phyloP scores from a whole-genome alignment of 2,329 filamentous ascomycete genomes.

The Colletotrichum cordylinicola region DNA sequence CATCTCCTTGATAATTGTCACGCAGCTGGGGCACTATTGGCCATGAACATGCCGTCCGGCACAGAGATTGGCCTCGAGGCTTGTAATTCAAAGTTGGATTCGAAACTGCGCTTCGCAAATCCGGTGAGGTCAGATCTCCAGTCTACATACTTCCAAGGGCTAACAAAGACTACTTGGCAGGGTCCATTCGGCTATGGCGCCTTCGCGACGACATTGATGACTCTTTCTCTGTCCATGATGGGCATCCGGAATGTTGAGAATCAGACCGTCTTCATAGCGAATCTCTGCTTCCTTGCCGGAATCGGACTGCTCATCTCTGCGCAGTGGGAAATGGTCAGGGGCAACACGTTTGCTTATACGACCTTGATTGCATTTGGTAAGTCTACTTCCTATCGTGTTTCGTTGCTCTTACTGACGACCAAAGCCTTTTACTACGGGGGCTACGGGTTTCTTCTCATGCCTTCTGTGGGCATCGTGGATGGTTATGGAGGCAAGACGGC shows the following conservation, averaged over 20 bases:
- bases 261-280: neutral
- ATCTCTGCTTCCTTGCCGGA: neutral
- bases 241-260: neutral
- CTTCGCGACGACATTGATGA: neutral
- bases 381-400: rapidly evolving
- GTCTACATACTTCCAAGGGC: too few species aligned
- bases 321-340: neutral
- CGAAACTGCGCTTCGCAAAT: neutral
- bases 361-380: neutral
- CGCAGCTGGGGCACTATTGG: too few species aligned
- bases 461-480: neutral
- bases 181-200: neutral
- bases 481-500: neutral
- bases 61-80: neutral
- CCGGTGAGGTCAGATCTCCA: neutral
- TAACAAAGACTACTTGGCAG: neutral
- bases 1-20: too few species aligned
- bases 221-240: neutral
- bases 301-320: neutral
- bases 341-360: neutral
- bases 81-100: rapidly evolving
- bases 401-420: neutral
- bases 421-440: neutral
- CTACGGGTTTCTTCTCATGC: neutral
- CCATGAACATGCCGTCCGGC: too few species aligned